Base-by-base conservation (phyloP, 1,284 basidiomycete species). In the Marasmius tenuissimus region DNA sequence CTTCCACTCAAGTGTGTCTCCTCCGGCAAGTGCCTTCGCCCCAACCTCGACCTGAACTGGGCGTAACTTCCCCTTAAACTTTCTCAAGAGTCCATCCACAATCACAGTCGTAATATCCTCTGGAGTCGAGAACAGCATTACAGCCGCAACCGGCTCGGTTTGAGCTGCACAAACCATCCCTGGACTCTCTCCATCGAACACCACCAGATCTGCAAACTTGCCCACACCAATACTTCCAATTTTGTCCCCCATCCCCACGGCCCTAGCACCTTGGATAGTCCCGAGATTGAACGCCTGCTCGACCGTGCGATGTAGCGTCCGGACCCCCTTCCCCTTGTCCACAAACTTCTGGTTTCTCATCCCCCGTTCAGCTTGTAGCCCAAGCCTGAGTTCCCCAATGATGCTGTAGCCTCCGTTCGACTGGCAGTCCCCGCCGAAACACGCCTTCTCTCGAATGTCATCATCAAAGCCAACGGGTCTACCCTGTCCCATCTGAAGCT, bases 121-220 rank as follows among this genome's bases (percentile, higher is more conserved):
- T 45, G 63, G 57, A 3, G 61, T 63, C 34, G 64, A 55, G 45
- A 61, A 60, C 42, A 63, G 6, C 27, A 65, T 60, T 16, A 65
- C 54, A n/a, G 62, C 64, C 14, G 62, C 62, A 20, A 65, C 62
- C 16, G 64, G 64, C 14, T 65, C 62, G 38, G 63, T 60, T 20
- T 51, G 58, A 3, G 57, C 64, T 7, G 57, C 64, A 47, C 62
- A 65, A 3, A 65, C 22, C 64, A 65, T 63, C 1, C 40, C 37
- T 0, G 64, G 64, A 12, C 55, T 59, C 49, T 57, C 22, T 0
- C 16, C 60, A 20, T 63, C 62, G 45, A 63, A 65, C 0, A 65
- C 45, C 5, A 65, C 64, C 10, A 65, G 42, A 53, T 65, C 64
- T 7, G 64, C 64, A 33, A 61, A 51, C 51, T 63, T 63, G 4